Evolutionary conservation across 345 rosid genomes (phyloP).

Genomic region (Eucalyptus brandiana): DNA sequence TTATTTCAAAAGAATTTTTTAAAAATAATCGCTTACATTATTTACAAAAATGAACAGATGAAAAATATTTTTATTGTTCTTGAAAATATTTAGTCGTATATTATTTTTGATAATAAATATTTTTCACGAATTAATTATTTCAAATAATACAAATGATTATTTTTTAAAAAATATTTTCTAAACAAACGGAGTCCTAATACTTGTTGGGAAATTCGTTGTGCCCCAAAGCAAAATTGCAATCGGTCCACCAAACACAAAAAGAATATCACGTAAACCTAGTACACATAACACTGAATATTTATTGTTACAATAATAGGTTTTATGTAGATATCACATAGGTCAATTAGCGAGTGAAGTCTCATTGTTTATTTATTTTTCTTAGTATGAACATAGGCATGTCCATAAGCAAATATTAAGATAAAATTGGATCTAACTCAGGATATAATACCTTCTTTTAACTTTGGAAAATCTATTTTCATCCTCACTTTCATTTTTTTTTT

Average conservation of each 20-base stretch:
- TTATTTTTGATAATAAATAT: too few relatives aligned
- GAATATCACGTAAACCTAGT: too few relatives aligned
- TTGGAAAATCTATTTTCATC: background rate
- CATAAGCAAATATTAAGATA: background rate
- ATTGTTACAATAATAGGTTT: background rate
- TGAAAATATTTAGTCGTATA: too few relatives aligned
- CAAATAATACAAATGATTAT: fast-evolving
- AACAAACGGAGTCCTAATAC: fast-evolving
- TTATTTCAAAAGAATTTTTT: too few relatives aligned
- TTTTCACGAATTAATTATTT: too few relatives aligned
- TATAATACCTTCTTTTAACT: background rate
- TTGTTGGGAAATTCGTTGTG: background rate
- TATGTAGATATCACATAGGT: background rate
- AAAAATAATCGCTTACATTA: too few relatives aligned
- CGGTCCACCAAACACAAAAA: background rate
- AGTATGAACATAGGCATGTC: background rate
- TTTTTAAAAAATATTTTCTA: too few relatives aligned
- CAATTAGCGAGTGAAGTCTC: background rate
- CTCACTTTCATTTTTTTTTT: background rate
- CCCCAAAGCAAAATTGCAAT: background rate
- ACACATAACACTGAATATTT: too few relatives aligned
- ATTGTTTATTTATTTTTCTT: background rate
- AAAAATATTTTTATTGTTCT: background rate
- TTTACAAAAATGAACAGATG: fast-evolving
- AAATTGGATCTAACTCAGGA: background rate